These are phyloP conservation scores for Phoenix dactylifera DNA, from an alignment of 176 grass and related monocot species.

Conservation along the genomic window DNA sequence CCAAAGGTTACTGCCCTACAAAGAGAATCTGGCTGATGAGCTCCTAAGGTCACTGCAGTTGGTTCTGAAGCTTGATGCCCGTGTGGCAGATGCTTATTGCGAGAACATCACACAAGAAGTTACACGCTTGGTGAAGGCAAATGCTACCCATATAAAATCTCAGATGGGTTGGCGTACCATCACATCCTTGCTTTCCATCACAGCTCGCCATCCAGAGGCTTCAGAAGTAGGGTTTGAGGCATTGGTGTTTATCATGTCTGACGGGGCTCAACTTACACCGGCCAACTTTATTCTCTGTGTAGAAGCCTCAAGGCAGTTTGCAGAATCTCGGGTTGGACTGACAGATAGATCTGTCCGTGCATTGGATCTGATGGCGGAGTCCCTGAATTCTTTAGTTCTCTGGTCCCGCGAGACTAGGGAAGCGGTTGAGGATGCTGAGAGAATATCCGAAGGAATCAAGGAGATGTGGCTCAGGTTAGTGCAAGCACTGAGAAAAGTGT, in stretches of 20 bases:
- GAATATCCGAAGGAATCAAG: constrained; percentile 71
- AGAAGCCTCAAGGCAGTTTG: constrained; percentile 90
- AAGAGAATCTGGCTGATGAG: constrained; percentile 88
- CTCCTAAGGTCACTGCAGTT: constrained; percentile 76
- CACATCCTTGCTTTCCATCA: constrained; percentile 80
- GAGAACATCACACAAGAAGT: constrained; percentile 95
- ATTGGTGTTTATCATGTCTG: constrained; percentile 84
- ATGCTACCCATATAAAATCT: constrained; percentile 80
- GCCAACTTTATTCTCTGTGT: constrained; percentile 72
- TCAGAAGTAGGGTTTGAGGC: constrained; percentile 94
- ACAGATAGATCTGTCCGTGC: constrained; percentile 76
- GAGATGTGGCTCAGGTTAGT: constrained; percentile 97
- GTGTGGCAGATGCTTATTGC: constrained; percentile 98
- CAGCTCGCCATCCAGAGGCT: constrained; percentile 92
- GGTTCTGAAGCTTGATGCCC: constrained; percentile 93
- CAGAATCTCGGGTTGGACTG: constrained; percentile 79
- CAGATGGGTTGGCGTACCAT: constrained; percentile 96
- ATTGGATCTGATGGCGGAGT: constrained; percentile 77
- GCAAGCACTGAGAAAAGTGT: constrained; percentile 72
- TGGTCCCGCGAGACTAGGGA: constrained; percentile 70
- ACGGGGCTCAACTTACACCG: constrained; percentile 71
- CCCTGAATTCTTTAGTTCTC: constrained; percentile 59
- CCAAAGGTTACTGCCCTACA: constrained; percentile 92
- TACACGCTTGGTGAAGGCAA: constrained; percentile 74
- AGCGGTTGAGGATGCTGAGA: constrained; percentile 50